A percentile compares a stretch with the other conserved stretches of the same genome.
Conservation (phyloP, 2,329 filamentous ascomycete species). For the Tolypocladium tundrense region DNA sequence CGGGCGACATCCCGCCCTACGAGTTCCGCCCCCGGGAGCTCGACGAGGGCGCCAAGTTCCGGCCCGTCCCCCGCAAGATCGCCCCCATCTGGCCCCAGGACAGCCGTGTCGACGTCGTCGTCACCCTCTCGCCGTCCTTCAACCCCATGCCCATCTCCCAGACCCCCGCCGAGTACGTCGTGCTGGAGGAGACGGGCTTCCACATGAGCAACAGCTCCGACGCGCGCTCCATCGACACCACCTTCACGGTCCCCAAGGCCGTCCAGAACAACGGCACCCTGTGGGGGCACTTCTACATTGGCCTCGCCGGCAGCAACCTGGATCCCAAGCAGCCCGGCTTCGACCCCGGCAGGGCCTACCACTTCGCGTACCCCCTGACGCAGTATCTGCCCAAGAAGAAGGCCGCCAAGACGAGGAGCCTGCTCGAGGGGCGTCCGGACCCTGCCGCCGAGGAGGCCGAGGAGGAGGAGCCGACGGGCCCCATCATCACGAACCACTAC, state of each 20-base stretch:
- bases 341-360: slow-evolving; percentile 65
- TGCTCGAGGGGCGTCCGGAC: slow-evolving; percentile 49
- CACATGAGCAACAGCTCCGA: slow-evolving; percentile 71
- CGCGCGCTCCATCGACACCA: slow-evolving; percentile 64
- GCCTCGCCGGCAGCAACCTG: slow-evolving; percentile 61
- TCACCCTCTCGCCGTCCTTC: slow-evolving; percentile 73
- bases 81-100: slow-evolving; percentile 83
- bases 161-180: slow-evolving; percentile 55
- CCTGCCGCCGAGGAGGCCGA: slow-evolving; percentile 35
- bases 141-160: slow-evolving; percentile 57
- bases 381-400: slow-evolving; percentile 91
- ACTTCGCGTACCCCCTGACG: slow-evolving; percentile 77
- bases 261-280: slow-evolving; percentile 90
- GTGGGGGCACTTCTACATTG: slow-evolving; percentile 90
- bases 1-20: slow-evolving; percentile 52
- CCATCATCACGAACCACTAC: slow-evolving; percentile 77
- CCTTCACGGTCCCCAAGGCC: slow-evolving; percentile 62
- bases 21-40: slow-evolving; percentile 50
- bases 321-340: slow-evolving; percentile 67
- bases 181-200: slow-evolving; percentile 74
- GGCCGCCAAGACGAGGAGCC: slow-evolving; percentile 72
- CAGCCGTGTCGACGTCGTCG: slow-evolving; percentile 67
- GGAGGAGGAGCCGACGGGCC: slow-evolving; percentile 45
- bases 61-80: slow-evolving; percentile 56
- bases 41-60: slow-evolving; percentile 53